Evolutionary conservation across 2,329 filamentous ascomycete species (phyloP), one percentile per base, ranked within the genome.

Genomic region (Pseudogymnoascus sp.): DNA sequence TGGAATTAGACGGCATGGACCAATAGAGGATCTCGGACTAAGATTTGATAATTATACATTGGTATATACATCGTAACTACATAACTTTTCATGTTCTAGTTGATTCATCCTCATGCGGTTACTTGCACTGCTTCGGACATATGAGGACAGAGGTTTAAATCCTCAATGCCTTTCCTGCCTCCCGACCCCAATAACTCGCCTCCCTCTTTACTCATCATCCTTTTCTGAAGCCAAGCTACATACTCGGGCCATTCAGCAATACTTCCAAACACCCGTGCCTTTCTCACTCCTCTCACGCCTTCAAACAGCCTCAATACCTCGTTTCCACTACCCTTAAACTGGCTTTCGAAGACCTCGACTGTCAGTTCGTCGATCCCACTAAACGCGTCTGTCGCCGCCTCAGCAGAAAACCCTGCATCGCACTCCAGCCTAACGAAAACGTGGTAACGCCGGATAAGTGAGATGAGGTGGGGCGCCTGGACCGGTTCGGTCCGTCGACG

Each of bases 1-100:
- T 97, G 69, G 91, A 96, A 76, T 82, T 96, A 70, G 92, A 97
- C 78, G 95, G 95, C 1, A 76, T 96, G 76, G 91, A 96, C 70
- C 72, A 74, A 61, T 74, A 61, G 59, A 62, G n/a, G 21, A 14
- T 16, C 12, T 18, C 16, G 12, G 37, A n/a, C 33, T 18, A 38
- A 41, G 12, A 25, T 25, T 55, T 33, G 49, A 55, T 21, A 55
- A 55, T 14, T 55, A 55, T 55, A 55, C 9, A 55, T 55, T 55
- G 11, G 45, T 55, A 55, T 55, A 55, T 55, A 33, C 49, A 55
- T 55, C 45, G n/a, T 33, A 55, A 55, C 49, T 55, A 55, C 49
- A 55, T 18, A 14, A 14, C 9, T 21, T 55, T 55, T 55, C 49
- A 6, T 55, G 9, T 14, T 55, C 16, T 55, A 16, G 11, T 55